Percentiles rank a stretch among this genome's conserved stretches.
Conservation (phyloP, 2,329 filamentous ascomycete genomes). For the Basipetospora sp. region DNA sequence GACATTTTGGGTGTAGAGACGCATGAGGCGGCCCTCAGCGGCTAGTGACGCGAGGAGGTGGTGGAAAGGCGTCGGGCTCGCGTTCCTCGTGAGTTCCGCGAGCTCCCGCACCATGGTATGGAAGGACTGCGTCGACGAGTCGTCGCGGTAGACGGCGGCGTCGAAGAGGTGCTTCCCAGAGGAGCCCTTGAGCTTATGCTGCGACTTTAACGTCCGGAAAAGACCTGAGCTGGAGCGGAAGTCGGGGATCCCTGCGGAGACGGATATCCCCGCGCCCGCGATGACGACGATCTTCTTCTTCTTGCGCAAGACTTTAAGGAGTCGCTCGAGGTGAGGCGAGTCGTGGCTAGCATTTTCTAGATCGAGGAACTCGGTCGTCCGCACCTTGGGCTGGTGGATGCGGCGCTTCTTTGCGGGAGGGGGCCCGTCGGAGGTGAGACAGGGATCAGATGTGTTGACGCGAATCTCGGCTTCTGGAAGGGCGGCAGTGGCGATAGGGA, state of each 20-base stretch:
- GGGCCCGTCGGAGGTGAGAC: conserved; percentile 35
- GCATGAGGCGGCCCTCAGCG: conserved; percentile 70
- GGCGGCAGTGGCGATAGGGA: conserved; percentile 21
- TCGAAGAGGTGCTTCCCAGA: conserved; percentile 95
- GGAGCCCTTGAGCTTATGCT: conserved; percentile 71
- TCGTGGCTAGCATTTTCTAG: conserved; percentile 29
- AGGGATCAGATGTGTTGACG: conserved; percentile 11
- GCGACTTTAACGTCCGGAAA: conserved; percentile 68
- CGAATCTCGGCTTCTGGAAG: conserved; percentile 12
- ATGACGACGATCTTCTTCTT: conserved; percentile 96
- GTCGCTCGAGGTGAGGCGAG: conserved; percentile 45
- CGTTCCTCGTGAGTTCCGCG: conserved; percentile 60
- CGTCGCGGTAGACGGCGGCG: conserved; percentile 90
- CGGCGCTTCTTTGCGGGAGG: conserved; percentile 65
- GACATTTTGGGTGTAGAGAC: conserved; percentile 92
- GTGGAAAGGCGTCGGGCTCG: conserved; percentile 78
- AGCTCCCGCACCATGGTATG: conserved; percentile 92
- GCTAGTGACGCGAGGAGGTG: conserved; percentile 83
- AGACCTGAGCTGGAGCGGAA: conserved; percentile 85
- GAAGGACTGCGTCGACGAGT: conserved; percentile 75
- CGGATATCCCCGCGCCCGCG: conserved; percentile 90
- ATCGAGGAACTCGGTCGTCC: conserved; percentile 72
- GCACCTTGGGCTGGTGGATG: conserved; percentile 44
- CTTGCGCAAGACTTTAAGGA: conserved; percentile 63
- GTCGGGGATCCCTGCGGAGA: conserved; percentile 90